These are phyloP conservation scores for Alternaria brassicae DNA, from an alignment of 2,329 filamentous ascomycete species.

Conservation along the genomic window DNA sequence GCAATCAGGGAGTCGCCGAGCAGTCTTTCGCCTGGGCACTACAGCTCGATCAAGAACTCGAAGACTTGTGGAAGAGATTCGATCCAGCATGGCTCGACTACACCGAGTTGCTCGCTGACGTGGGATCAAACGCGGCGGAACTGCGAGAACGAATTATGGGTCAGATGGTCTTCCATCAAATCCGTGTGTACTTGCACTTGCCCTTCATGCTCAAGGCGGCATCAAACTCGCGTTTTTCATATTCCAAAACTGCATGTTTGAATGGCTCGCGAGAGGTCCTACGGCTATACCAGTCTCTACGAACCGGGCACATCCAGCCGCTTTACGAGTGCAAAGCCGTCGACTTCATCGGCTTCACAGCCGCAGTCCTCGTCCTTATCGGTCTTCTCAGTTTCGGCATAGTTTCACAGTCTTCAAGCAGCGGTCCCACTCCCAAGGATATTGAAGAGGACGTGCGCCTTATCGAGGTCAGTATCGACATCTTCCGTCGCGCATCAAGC, in stretches of 20 bases:
- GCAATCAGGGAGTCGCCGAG: constrained; percentile 49
- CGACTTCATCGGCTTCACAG: constrained; percentile 58
- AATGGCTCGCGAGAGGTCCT: constrained; percentile 53
- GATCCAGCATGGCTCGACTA: constrained; percentile 52
- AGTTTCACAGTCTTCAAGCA: neutral
- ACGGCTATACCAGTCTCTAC: constrained; percentile 50
- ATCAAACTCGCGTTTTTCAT: constrained; percentile 48
- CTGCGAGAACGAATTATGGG: constrained; percentile 50
- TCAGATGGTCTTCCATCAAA: constrained; percentile 56
- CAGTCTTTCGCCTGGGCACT: constrained; percentile 50
- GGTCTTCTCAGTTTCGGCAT: constrained; percentile 50
- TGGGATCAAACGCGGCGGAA: constrained; percentile 45
- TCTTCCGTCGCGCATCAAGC: constrained; percentile 50
- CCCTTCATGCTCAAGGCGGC: constrained; percentile 54
- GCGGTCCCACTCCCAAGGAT: constrained; percentile 29
- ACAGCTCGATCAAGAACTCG: constrained; percentile 54
- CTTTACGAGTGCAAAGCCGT: constrained; percentile 57
- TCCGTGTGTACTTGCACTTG: constrained; percentile 55
- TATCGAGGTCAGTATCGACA: constrained; percentile 52
- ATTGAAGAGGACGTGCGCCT: constrained; percentile 47
- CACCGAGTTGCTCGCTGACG: constrained; percentile 35
- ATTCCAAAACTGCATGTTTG: constrained; percentile 51
- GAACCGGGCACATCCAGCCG: constrained; percentile 43
- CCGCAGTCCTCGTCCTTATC: constrained; percentile 54
- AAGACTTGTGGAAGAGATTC: constrained; percentile 47